phyloP scores from a whole-genome alignment of 768 basidiomycete species.

The Hypholoma sublateritium region DNA sequence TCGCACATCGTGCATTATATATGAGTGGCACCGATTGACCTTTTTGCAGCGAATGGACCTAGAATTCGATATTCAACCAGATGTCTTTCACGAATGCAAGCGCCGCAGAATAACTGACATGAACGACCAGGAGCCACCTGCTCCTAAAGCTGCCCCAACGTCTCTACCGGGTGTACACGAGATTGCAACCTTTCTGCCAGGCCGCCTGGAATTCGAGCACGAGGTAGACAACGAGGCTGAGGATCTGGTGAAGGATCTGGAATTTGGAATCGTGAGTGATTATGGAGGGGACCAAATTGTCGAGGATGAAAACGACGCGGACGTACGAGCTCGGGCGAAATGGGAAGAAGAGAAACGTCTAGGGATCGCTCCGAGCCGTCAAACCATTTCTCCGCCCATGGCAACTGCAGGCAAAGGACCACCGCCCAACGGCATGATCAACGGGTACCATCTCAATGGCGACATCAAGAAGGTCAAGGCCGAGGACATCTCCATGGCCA shows the following conservation, averaged over 20 bases:
- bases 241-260: constrained; percentile 91
- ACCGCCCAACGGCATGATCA: constrained; percentile 41
- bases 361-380: constrained; percentile 21
- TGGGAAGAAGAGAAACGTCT: constrained; percentile 49
- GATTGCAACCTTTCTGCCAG: constrained; percentile 89
- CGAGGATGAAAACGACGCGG: constrained; percentile 77
- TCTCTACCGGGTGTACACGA: constrained; percentile 93
- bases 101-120: constrained; percentile 84
- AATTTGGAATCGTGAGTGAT: constrained; percentile 86
- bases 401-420: constrained; percentile 37
- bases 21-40: background rate
- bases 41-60: constrained; percentile 47
- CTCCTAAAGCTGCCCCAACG: constrained; percentile 75
- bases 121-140: constrained; percentile 53
- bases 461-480: constrained; percentile 40
- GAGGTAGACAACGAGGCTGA: constrained; percentile 98
- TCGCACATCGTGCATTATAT: background rate
- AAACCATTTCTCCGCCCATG: constrained; percentile 24
- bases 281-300: constrained; percentile 83
- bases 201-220: constrained; percentile 97
- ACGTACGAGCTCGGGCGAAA: constrained; percentile 58
- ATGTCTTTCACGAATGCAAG: constrained; percentile 87
- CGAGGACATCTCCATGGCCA: constrained; percentile 48
- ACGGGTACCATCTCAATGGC: constrained; percentile 44
- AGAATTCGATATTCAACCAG: constrained; percentile 70